phyloP scores from a whole-genome alignment of 768 basidiomycete genomes.

The Boletus vermiculosoides region DNA sequence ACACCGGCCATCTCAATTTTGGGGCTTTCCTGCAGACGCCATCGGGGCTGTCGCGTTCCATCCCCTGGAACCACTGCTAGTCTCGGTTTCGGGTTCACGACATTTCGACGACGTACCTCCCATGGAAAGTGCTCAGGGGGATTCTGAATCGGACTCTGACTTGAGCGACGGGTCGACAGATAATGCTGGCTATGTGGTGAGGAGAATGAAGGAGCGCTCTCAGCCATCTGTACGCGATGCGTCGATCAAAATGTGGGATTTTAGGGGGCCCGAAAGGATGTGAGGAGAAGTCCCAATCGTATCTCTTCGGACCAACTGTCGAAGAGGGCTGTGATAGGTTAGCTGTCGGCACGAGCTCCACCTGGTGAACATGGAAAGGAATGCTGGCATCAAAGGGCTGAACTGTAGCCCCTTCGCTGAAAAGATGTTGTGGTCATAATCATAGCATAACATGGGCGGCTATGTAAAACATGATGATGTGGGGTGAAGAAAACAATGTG shows the following conservation, averaged over 20 bases:
- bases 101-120: conserved; percentile 44
- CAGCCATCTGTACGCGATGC: conserved; percentile 25
- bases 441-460: conserved; percentile 19
- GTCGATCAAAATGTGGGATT: conserved; percentile 30
- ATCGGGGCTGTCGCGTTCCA: conserved; percentile 75
- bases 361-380: neutral
- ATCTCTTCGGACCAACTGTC: neutral
- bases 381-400: neutral
- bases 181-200: neutral
- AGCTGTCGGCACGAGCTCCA: no score
- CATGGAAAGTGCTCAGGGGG: neutral
- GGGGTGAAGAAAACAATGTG: neutral
- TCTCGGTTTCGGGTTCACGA: conserved; percentile 78
- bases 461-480: conserved; percentile 18
- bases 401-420: neutral
- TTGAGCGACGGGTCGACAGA: conserved; percentile 8
- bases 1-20: neutral
- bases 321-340: neutral
- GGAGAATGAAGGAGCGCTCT: conserved; percentile 11
- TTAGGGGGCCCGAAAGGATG: neutral
- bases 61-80: conserved; percentile 53
- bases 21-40: conserved; percentile 48
- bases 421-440: conserved; percentile 16
- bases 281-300: neutral
- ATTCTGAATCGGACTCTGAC: conserved; percentile 20